phyloP scores from a whole-genome alignment of 257 asterid species.

The Lycium barbarum region DNA sequence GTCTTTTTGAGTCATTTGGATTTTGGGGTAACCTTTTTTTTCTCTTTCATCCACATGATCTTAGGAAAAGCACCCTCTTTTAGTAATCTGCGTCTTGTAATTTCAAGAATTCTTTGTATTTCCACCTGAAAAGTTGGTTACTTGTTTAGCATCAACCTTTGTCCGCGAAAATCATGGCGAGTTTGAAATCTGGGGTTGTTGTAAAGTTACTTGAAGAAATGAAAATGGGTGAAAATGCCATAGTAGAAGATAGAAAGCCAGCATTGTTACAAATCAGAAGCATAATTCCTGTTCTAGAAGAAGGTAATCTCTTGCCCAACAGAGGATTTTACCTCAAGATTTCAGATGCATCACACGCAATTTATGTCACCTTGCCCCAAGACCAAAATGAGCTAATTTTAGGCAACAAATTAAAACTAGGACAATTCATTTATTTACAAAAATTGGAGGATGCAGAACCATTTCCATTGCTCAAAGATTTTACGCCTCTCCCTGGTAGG shows the following conservation, averaged over 20 bases:
- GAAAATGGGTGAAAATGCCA: conserved; percentile 38
- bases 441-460: conserved; percentile 58
- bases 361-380: conserved; percentile 61
- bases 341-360: conserved; percentile 70
- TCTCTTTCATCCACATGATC: not conserved
- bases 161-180: conserved; percentile 45
- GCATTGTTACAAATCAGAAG: conserved; percentile 67
- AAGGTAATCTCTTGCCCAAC: conserved; percentile 76
- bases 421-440: conserved; percentile 64
- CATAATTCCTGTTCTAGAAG: conserved; percentile 77
- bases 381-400: conserved; percentile 72
- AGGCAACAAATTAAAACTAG: conserved; percentile 60
- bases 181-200: conserved; percentile 63
- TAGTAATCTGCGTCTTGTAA: not conserved
- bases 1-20: not conserved
- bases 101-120: not conserved
- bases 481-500: conserved; percentile 65
- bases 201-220: conserved; percentile 63
- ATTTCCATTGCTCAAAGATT: conserved; percentile 65
- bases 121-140: not conserved
- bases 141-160: not conserved
- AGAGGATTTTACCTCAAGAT: conserved; percentile 73
- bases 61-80: not conserved
- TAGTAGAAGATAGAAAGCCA: conserved; percentile 45
- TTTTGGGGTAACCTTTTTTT: not conserved